Conservation (phyloP, 1,139 yeast species). For the Debaryomycetaceae sp. region DNA sequence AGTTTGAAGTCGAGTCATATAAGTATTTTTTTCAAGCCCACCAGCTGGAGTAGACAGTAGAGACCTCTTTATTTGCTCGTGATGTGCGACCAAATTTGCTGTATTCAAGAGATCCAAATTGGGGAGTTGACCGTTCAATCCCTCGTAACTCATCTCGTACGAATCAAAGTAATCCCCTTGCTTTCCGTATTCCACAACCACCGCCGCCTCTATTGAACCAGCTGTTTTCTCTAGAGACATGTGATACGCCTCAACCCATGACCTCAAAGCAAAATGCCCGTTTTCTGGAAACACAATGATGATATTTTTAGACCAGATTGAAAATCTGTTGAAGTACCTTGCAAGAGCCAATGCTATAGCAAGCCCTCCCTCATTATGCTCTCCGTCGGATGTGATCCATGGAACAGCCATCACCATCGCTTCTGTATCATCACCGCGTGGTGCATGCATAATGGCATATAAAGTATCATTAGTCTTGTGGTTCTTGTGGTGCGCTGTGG, state of each 20-base stretch:
- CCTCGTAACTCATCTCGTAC: slow-evolving; percentile 77
- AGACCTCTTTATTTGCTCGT: slow-evolving; percentile 69
- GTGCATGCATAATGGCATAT: slow-evolving; percentile 86
- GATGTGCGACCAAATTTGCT: slow-evolving; percentile 65
- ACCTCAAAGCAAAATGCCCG: slow-evolving; percentile 63
- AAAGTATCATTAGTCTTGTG: slow-evolving; percentile 42
- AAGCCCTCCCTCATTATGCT: slow-evolving; percentile 74
- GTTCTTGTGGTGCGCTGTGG: slow-evolving; percentile 49
- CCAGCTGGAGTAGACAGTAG: slow-evolving; percentile 57
- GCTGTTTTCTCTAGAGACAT: slow-evolving; percentile 81
- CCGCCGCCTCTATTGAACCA: slow-evolving; percentile 93
- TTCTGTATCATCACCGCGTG: slow-evolving; percentile 95
- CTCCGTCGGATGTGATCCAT: slow-evolving; percentile 62
- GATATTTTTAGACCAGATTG: slow-evolving; percentile 94
- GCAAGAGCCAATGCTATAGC: slow-evolving; percentile 71
- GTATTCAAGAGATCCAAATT: slow-evolving; percentile 86
- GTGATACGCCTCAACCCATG: slow-evolving; percentile 96
- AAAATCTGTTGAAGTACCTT: slow-evolving; percentile 76
- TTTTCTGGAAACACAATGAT: slow-evolving; percentile 81
- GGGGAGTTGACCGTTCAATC: slow-evolving; percentile 93
- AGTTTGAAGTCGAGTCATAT: slow-evolving; percentile 55
- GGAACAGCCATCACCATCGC: slow-evolving; percentile 91
- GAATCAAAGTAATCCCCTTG: slow-evolving; percentile 65
- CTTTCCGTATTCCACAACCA: slow-evolving; percentile 77
- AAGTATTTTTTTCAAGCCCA: slow-evolving; percentile 44